These are phyloP conservation scores for Daldinia grandis DNA, from an alignment of 495 filamentous ascomycete genomes.

Conservation along the genomic window DNA sequence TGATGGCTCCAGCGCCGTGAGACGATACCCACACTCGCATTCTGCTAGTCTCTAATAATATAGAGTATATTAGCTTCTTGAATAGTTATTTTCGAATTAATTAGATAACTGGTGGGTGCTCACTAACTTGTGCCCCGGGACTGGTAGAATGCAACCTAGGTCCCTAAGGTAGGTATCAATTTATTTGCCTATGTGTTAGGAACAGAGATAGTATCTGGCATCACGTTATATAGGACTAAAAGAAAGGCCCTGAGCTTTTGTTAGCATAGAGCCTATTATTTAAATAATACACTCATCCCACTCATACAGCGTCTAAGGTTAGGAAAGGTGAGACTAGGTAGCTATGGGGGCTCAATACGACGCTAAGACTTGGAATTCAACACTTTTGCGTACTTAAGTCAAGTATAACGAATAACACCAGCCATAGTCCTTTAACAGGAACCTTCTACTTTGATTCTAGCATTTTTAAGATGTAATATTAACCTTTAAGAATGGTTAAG, in stretches of 20 bases:
- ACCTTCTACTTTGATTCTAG: neutral
- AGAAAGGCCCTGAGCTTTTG: neutral
- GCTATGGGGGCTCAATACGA: neutral
- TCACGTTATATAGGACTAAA: neutral
- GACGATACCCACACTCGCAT: neutral
- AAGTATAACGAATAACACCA: neutral
- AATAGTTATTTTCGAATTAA: neutral
- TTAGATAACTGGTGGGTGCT: neutral
- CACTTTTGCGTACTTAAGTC: neutral
- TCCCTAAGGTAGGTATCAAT: too few relatives aligned
- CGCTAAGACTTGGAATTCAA: neutral
- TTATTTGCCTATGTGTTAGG: neutral
- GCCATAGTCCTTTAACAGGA: neutral
- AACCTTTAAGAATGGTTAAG: neutral
- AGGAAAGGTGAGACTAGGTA: neutral
- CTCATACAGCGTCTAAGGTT: neutral
- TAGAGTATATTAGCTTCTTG: neutral
- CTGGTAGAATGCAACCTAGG: neutral
- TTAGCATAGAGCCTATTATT: neutral
- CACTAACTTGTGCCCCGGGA: neutral
- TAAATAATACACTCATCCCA: neutral
- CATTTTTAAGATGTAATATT: neutral
- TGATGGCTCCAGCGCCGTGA: conserved; percentile 1
- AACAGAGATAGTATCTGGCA: neutral
- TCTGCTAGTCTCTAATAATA: neutral